Base-by-base conservation (phyloP, 1,284 basidiomycete species). In the Limonomyces culmigenus region DNA sequence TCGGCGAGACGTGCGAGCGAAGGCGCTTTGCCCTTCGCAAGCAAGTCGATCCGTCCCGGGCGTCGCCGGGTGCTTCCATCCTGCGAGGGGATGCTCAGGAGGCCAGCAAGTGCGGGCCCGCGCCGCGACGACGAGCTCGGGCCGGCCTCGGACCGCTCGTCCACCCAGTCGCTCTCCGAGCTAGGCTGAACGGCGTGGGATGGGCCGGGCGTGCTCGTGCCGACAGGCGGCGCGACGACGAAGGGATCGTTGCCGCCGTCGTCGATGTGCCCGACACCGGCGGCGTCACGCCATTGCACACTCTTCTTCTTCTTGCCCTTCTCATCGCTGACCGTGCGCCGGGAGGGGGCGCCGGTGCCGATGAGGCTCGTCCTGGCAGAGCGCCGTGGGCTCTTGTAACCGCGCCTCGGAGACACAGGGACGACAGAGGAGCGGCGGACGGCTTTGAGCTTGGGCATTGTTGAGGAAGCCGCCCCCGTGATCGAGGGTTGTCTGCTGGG, bases 201-300 rank as follows among this genome's bases (percentile, higher is more conserved):
- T 38, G 4, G 49, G 31, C 42, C 44, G 5, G 41, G 15, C 38
- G 55, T 38, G 29, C 43, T 34, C 43, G 51, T 47, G 21, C 23
- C 4, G 44, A 43, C 2, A 44, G 41, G 8, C 44, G 33, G 15
- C 19, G 16, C 8, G 42, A n/a, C n/a, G 12, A 19, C 49, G 43
- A 31, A 50, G 37, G 18, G 30, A 32, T 32, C 16, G 16, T 6
- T 15, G 16, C 73, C 70, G 18, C 67, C 67, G 47, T 88, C 85
- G 44, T 85, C 81, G 33, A 92, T 56, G 33, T 70, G 63, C 6
- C 87, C 88, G 49, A 81, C 78, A 4, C 88, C 88, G 4, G 69
- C 84, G 51, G 91, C 81, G 47, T 93, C 88, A 37, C 67, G 71
- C 88, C 88, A 93, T 47, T 89, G 77, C 13, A 93, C 83, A 37